Evolutionary conservation across 2,329 filamentous ascomycete species (phyloP), one percentile per base, ranked within the genome.

Genomic region (Monosporascus sp.): DNA sequence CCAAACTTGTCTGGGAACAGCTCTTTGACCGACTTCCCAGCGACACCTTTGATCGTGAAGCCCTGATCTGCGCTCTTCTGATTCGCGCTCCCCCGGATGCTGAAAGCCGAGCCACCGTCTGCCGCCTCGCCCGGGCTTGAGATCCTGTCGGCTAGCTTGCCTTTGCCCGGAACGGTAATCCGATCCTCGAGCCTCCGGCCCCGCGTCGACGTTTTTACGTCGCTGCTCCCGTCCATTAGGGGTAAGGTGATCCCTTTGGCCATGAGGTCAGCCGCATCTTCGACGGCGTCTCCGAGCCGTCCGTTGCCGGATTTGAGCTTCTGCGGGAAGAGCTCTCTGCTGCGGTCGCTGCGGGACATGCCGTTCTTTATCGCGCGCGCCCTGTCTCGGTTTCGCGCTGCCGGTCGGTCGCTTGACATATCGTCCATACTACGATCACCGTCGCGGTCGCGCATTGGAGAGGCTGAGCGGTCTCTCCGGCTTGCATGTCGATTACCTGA

Each of bases 31-130:
- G 64, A 75, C 61, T 71, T 74, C 6, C 70, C 69, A 11, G 82
- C 83, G 2, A 76, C 74, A 2, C 87, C 88, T 65, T 88, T 90
- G 67, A 91, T 90, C 11, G 78, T 75, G 57, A 90, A 80, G 1
- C 80, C 83, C 24, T 73, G 73, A 31, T 76, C 72, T 16, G 71
- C 66, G 36, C 73, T 71, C 52, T 71, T 72, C 56, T 78, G 76
- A 50, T 67, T 73, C 5, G 83, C 79, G 17, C 76, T 63, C 20
- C 86, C 86, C 47, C 82, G 82, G 59, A 89, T 88, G 60, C 70
- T 83, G 60, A 88, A 77, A 1, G 72, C 72, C 44, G 65, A 64
- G 37, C 59, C 11, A 43, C 14, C 5, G 1, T 24, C 50, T n/a
- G 61, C 57, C 52, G 53, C 59, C 19, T 66, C 61, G 8, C 64